Base-by-base conservation (phyloP, 345 rosid genomes). In the Eucalyptus regnans region DNA sequence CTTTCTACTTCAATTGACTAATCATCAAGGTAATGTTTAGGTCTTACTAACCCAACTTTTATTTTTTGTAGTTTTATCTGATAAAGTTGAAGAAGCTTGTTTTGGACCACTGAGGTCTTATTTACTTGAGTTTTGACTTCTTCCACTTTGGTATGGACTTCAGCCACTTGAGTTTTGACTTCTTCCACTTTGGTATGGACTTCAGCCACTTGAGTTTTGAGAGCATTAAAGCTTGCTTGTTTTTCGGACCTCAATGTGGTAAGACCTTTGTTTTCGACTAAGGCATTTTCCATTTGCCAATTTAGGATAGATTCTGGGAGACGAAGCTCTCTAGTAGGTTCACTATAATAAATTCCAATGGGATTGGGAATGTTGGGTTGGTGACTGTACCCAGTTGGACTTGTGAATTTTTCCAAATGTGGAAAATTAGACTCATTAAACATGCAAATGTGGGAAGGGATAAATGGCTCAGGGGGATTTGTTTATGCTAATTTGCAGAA, bases 1-100 rank as follows among this genome's bases (percentile, higher is more conserved):
- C 37, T 66, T n/a, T 66, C 2, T 7, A 66, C 33, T 15, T 66
- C 20, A 12, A n/a, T 0, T 3, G 2, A 6, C 4, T 66, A 0
- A 13, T 66, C 41, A 66, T 66, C 76, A 6, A 66, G 20, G 9
- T 66, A 64, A n/a, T 14, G 3, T 14, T n/a, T 66, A 7, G 76
- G 76, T 15, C 41, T 66, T n/a, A 66, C 9, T 7, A 29, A 16
- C 18, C 41, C 6, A 0, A 1, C 20, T 7, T 66, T 33, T 17
- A 66, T n/a, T 16, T 66, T 64, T 66, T 6, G 9, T 15, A 66
- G 9, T 8, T 7, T 7, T 14, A 9, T 7, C 0, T 66, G 10
- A n/a, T 15, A 15, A n/a, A n/a, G 76, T 15, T 66, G 41, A n/a
- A 66, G 20, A n/a, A 66, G 41, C 16, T n/a, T 52, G 58, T 52